Percentiles rank a stretch among this genome's conserved stretches.
Evolutionary conservation across 495 filamentous ascomycete genomes (phyloP).

Genomic region (Hypoxylon fragiforme): DNA sequence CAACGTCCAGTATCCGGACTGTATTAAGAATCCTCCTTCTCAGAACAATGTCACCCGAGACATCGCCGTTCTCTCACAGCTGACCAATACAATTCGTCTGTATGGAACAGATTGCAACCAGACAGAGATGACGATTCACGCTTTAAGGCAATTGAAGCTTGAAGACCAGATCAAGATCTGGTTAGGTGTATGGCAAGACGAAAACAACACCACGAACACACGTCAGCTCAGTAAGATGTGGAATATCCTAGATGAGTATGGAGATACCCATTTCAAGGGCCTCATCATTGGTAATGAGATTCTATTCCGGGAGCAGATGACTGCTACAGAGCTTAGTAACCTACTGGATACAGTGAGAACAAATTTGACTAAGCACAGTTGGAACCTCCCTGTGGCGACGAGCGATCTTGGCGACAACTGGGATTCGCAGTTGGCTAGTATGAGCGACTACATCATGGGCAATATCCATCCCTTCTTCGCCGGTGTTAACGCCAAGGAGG

Average conservation of each 20-base stretch:
- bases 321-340: constrained; percentile 61
- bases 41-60: constrained; percentile 96
- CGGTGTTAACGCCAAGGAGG: constrained; percentile 67
- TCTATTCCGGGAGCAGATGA: constrained; percentile 77
- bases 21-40: constrained; percentile 72
- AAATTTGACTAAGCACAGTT: constrained; percentile 67
- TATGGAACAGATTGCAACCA: constrained; percentile 99
- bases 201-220: constrained; percentile 78
- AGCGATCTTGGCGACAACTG: constrained; percentile 91
- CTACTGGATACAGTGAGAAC: constrained; percentile 68
- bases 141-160: constrained; percentile 72
- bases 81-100: constrained; percentile 85
- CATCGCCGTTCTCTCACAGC: constrained; percentile 84
- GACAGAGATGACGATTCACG: constrained; percentile 89
- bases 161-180: constrained; percentile 81
- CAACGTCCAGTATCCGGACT: constrained; percentile 87
- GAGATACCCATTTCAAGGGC: constrained; percentile 71
- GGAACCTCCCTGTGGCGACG: constrained; percentile 79
- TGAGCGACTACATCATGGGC: constrained; percentile 88
- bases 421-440: constrained; percentile 64
- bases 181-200: constrained; percentile 93
- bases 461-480: constrained; percentile 98
- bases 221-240: constrained; percentile 84
- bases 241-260: constrained; percentile 70
- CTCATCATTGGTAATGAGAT: constrained; percentile 95